Evolutionary conservation across 2,329 filamentous ascomycete genomes (phyloP).

Genomic region (Clarireedia sp.): DNA sequence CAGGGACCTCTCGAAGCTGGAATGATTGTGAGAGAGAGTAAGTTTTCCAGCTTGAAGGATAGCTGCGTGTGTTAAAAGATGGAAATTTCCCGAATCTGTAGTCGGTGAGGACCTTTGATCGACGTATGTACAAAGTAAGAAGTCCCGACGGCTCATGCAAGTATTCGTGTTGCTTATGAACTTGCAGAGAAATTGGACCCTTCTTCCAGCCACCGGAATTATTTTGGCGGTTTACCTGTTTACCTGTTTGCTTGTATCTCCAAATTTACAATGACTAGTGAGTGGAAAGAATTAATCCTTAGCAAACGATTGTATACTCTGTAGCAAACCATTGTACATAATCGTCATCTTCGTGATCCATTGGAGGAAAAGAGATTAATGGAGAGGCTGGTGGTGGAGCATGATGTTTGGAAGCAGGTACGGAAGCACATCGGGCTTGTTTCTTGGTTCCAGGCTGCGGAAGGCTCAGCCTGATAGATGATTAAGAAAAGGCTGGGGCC

Average conservation of each 20-base stretch:
- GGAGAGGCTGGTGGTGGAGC: slow-evolving; percentile 7
- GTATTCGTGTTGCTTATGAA: slow-evolving; percentile 1
- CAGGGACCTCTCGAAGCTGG: not conserved
- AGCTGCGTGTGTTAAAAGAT: not conserved
- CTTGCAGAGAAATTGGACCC: not conserved
- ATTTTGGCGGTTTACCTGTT: not conserved
- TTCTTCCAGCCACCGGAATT: slow-evolving; percentile 9
- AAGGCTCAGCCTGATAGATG: not conserved
- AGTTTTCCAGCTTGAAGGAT: not conserved
- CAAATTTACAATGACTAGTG: not conserved
- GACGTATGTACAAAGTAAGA: not conserved
- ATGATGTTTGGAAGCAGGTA: not conserved
- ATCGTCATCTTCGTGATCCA: not conserved
- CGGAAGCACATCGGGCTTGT: too few species aligned
- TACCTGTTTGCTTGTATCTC: not conserved
- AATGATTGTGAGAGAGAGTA: not conserved
- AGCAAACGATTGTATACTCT: not conserved
- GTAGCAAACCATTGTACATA: not conserved
- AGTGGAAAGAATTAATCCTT: not conserved
- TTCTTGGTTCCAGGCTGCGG: not conserved
- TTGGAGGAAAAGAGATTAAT: slow-evolving; percentile 3
- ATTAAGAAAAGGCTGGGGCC: too few species aligned
- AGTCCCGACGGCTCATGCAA: slow-evolving; percentile 5
- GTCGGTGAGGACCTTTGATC: not conserved
- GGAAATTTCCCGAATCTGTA: not conserved